These are phyloP conservation scores for Fusarium sp. DNA, from an alignment of 2,329 filamentous ascomycete genomes.

Conservation along the genomic window DNA sequence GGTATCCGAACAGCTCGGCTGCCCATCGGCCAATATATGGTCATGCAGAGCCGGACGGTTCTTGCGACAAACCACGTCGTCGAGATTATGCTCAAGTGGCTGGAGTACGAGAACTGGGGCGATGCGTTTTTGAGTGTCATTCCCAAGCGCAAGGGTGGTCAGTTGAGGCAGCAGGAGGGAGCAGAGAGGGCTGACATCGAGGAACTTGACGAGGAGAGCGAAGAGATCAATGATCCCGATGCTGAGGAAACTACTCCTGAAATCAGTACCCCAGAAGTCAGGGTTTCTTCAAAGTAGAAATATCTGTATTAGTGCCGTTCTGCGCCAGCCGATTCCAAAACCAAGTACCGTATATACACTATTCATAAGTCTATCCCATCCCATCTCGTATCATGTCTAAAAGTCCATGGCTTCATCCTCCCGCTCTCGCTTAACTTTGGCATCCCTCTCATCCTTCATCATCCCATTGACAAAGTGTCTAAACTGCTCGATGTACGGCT, in stretches of 20 bases:
- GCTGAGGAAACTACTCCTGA: constrained; percentile 10
- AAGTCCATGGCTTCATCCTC: constrained; percentile 68
- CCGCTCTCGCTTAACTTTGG: constrained; percentile 68
- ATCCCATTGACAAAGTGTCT: constrained; percentile 82
- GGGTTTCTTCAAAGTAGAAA: constrained; percentile 29
- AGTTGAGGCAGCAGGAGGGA: constrained; percentile 64
- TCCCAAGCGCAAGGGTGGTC: constrained; percentile 88
- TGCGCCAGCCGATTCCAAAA: constrained; percentile 39
- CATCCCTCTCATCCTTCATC: constrained; percentile 79
- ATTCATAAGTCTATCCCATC: constrained; percentile 24
- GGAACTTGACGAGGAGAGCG: constrained; percentile 48
- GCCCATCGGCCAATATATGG: constrained; percentile 94
- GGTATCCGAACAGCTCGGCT: constrained; percentile 90
- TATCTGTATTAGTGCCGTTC: constrained; percentile 32
- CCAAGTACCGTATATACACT: constrained; percentile 39
- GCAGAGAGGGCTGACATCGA: constrained; percentile 47
- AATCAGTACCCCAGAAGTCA: constrained; percentile 14
- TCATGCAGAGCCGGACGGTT: constrained; percentile 88
- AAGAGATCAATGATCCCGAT: constrained; percentile 47
- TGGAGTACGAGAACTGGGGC: constrained; percentile 92
- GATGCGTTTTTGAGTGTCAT: constrained; percentile 89
- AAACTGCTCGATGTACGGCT: constrained; percentile 93
- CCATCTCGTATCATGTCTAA: constrained; percentile 48
- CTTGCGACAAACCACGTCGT: constrained; percentile 95
- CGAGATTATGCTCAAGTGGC: constrained; percentile 95